These are phyloP conservation scores for Diaporthe ilicicola DNA, from an alignment of 2,329 filamentous ascomycete genomes.

Conservation along the genomic window DNA sequence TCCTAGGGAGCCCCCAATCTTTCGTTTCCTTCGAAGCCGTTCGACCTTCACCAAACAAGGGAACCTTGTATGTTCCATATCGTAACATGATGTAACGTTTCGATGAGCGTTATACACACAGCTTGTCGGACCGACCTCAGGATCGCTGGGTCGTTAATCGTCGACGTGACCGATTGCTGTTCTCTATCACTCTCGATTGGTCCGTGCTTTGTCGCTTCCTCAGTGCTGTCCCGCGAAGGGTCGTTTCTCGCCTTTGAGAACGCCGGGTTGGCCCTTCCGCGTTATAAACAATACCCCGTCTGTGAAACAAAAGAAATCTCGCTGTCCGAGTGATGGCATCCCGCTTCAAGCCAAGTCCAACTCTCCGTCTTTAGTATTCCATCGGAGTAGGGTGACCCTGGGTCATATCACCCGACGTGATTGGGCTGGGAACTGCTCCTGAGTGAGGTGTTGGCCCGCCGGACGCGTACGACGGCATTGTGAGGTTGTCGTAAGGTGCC, in stretches of 20 bases:
- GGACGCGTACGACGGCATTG: constrained; percentile 28
- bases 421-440: constrained; percentile 22
- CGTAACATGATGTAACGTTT: background rate
- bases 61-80: background rate
- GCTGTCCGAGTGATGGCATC: background rate
- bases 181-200: background rate
- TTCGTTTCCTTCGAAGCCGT: background rate
- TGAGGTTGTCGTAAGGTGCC: constrained; percentile 35
- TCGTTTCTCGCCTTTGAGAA: background rate
- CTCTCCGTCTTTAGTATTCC: constrained; percentile 17
- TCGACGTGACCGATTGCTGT: background rate
- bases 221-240: background rate
- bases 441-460: constrained; percentile 26
- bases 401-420: constrained; percentile 25
- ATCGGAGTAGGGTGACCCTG: constrained; percentile 27
- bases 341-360: background rate
- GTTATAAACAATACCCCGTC: no score
- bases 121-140: background rate
- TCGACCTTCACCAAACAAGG: background rate
- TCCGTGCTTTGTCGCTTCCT: background rate
- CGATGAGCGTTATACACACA: background rate
- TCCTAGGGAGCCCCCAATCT: background rate
- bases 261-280: background rate
- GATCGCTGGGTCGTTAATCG: background rate
- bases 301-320: background rate